Evolutionary conservation across 73 alveolate genomes (phyloP).

Genomic region (Paramecium caudatum): DNA sequence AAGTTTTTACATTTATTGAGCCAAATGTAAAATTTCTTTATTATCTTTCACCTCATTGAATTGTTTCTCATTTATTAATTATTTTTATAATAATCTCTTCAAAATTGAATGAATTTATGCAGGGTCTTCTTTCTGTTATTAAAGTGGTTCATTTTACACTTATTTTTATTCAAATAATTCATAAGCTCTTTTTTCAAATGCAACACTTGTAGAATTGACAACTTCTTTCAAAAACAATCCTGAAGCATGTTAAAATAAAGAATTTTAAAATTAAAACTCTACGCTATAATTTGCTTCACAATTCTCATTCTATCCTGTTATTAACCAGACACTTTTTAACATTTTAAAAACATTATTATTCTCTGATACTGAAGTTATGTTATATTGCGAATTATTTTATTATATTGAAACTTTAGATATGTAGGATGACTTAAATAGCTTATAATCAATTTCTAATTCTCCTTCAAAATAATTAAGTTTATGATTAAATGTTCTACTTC

Average conservation of each 20-base stretch:
- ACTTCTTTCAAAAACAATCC: slow-evolving; percentile 29
- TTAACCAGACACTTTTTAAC: slow-evolving; percentile 47
- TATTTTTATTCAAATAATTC: not conserved
- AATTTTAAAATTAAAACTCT: slow-evolving; percentile 20
- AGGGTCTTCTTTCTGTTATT: not conserved
- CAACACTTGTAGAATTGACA: slow-evolving; percentile 24
- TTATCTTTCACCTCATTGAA: not conserved
- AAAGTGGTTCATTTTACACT: no score
- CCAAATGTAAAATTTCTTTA: not conserved
- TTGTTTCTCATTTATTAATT: slow-evolving; percentile 26
- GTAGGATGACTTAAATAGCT: slow-evolving; percentile 12
- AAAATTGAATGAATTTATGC: not conserved
- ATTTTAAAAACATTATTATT: slow-evolving; percentile 20
- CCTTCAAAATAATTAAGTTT: slow-evolving; percentile 18
- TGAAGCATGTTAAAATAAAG: slow-evolving; percentile 16
- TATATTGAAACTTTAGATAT: not conserved
- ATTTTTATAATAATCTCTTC: slow-evolving; percentile 4
- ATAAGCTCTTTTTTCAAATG: slow-evolving; percentile 40
- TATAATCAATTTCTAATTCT: slow-evolving; percentile 58
- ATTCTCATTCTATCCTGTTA: slow-evolving; percentile 19
- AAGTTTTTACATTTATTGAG: not conserved
- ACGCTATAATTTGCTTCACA: slow-evolving; percentile 55
- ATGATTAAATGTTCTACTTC: slow-evolving; percentile 2
- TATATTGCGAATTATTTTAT: not conserved
- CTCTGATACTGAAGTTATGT: slow-evolving; percentile 14